Base-by-base conservation (phyloP, 371 early-diverging fungal genomes). In the Mucor indicus region DNA sequence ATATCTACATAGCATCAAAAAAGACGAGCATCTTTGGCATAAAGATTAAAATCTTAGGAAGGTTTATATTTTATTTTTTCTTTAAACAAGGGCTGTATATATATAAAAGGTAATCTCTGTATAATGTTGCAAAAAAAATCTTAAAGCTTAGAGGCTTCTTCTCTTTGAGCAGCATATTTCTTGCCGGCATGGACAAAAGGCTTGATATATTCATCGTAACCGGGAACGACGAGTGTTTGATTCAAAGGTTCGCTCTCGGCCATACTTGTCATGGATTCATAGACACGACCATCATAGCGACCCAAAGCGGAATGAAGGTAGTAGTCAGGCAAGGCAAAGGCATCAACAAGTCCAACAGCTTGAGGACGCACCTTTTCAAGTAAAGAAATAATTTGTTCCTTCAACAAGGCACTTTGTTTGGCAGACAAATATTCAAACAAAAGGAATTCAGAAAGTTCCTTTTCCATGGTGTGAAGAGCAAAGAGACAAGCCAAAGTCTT, bases 261-360 rank as follows among this genome's bases (percentile, higher is more conserved):
- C 83, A 84, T 79, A 58, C 81, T 56, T 19, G 80, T 65, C 63
- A 86, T 79, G 33, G 75, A 60, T 49, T 89, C 87, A 47, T 92
- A 92, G 9, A 86, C 84, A 40, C 75, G 66, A 41, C 91, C 92
- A 47, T 90, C 91, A 19, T 66, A 76, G 13, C 83, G 73, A 29
- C 89, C 93, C 6, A 92, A 60, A 4, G 91, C 85, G 24, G 89
- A 86, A 61, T 88, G 81, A 7, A 92, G 72, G 27, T 72, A 67
- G 40, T 83, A 83, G 41, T 92, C 93, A 1, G 90, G 79, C 20
- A 88, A 64, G 31, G 81, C 90, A 64, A 90, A 89, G 1, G 89
- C 79, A 55, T 91, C 91, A 4, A 89, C 90, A 16, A 90, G 67
- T 0, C 81, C 69, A 17, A 91, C 76, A 7, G 87, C 89, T 21